Percentiles rank a stretch among this genome's conserved stretches.
These are phyloP conservation scores for Torulaspora quercuum DNA, from an alignment of 805 yeast species.

Conservation along the genomic window DNA sequence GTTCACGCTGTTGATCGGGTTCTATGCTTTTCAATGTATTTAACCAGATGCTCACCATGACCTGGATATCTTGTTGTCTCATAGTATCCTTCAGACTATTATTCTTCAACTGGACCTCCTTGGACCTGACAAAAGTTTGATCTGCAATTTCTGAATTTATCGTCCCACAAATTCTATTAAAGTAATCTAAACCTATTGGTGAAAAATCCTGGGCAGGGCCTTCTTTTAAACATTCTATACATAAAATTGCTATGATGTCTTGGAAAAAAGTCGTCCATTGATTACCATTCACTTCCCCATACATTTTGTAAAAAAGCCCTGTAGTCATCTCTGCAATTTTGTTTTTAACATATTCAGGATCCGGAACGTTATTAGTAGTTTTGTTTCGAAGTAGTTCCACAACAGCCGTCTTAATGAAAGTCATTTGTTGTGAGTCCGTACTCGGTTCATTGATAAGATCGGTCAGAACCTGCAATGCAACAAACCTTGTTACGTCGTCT, in stretches of 20 bases:
- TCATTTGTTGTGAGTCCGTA: conserved; percentile 17
- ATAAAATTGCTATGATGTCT: conserved; percentile 29
- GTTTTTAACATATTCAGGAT: conserved; percentile 35
- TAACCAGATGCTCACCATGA: conserved; percentile 65
- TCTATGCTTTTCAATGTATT: conserved; percentile 33
- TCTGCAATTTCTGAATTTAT: conserved; percentile 94
- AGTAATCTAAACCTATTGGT: conserved; percentile 60
- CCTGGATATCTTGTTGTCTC: conserved; percentile 69
- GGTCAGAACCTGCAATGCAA: conserved; percentile 32
- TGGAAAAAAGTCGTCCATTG: conserved; percentile 34
- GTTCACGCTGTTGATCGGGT: conserved; percentile 25
- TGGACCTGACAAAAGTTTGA: conserved; percentile 71
- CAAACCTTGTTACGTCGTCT: conserved; percentile 33
- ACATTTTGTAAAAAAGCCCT: conserved; percentile 33
- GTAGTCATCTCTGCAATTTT: conserved; percentile 36
- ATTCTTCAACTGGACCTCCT: conserved; percentile 60
- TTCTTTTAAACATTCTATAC: conserved; percentile 19
- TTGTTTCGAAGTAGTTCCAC: conserved; percentile 27
- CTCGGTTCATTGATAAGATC: conserved; percentile 22
- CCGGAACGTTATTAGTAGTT: conserved; percentile 19
- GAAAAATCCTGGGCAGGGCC: conserved; percentile 27
- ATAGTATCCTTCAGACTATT: conserved; percentile 75
- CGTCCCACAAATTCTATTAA: conserved; percentile 64
- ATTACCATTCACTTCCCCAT: conserved; percentile 32
- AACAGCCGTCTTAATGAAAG: conserved; percentile 25